Conservation (phyloP, 352 stramenopile genomes). For the Phytophthora multivora region DNA sequence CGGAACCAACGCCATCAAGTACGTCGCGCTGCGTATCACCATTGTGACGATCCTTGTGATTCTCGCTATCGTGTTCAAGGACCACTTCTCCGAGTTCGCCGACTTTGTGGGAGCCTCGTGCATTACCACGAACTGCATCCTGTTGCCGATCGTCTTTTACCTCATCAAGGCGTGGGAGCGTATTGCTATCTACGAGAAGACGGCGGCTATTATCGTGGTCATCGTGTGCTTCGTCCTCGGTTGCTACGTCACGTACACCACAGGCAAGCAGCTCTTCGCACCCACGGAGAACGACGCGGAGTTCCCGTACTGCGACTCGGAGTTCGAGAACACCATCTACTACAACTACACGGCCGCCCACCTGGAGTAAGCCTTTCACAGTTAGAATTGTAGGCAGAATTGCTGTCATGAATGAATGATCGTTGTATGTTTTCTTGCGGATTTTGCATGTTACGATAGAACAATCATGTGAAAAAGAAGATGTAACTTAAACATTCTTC, state of each 20-base stretch:
- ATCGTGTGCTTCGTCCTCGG: conserved; percentile 37
- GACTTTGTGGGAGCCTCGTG: conserved; percentile 68
- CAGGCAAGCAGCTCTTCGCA: conserved; percentile 45
- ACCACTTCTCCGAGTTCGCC: conserved; percentile 63
- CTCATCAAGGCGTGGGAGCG: conserved; percentile 63
- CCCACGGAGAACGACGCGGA: conserved; percentile 29
- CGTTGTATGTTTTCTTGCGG: background rate
- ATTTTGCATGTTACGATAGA: no score
- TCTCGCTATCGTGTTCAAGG: conserved; percentile 48
- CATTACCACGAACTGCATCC: conserved; percentile 65
- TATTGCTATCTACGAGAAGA: conserved; percentile 41
- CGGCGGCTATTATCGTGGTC: conserved; percentile 26
- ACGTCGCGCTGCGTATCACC: conserved; percentile 29
- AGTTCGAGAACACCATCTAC: conserved; percentile 55
- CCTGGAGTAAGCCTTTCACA: conserved; percentile 4
- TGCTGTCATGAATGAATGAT: conserved; percentile 12
- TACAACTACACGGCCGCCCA: conserved; percentile 49
- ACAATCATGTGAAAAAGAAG: no score
- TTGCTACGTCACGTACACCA: conserved; percentile 49
- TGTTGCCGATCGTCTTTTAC: conserved; percentile 71
- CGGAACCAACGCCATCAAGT: conserved; percentile 38
- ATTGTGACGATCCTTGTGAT: conserved; percentile 48
- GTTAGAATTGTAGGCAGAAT: conserved; percentile 8
- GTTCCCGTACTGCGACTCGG: conserved; percentile 56
- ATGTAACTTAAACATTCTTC: no score